Base-by-base conservation (phyloP, 2,329 filamentous ascomycete species). In the Huntiella bhutanensis region DNA sequence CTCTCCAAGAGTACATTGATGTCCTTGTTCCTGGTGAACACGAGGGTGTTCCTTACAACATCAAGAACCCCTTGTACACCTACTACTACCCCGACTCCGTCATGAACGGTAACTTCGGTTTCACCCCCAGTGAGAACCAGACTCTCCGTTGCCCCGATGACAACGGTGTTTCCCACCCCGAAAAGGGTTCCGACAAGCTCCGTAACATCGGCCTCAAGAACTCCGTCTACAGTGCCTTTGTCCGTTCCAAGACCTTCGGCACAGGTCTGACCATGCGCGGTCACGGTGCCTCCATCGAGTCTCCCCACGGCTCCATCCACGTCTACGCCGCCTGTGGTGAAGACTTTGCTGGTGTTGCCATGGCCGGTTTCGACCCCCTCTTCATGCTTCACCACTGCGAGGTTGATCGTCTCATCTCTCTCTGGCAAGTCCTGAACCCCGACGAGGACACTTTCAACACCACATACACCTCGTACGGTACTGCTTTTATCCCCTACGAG, bases 361-460 rank as follows among this genome's bases (percentile, higher is more conserved):
- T 62, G 47, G 58, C 64, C 2, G 64, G 57, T n/a, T 69, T 66
- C 50, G 65, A 69, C 37, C 61, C 64, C 8, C 52, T 69, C 19
- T 69, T 69, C 53, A 64, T 63, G 64, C 55, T 69, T 19, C 67
- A 69, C 50, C 68, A 69, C 59, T 59, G 66, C 54, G 75, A 81
- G 53, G 67, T 81, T 46, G 75, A 81, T 54, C 70, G 77, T 36
- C 63, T 81, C 34, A 78, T 76, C 59, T 67, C 73, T n/a, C 64
- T 69, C 53, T 72, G 64, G 64, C 61, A 69, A 54, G 62, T 60
- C 22, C 62, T 71, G 43, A 53, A 56, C 48, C 63, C 63, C 16
- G 50, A 54, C 40, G 52, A 59, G 49, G 51, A 54, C 45, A 55
- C 62, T 28, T 64, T 66, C 53, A 53, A 48, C 32, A 56, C 60